A percentile compares a stretch with the other conserved stretches of the same genome.
phyloP scores from a whole-genome alignment of 1,139 yeast genomes.

The Yarrowia galli region DNA sequence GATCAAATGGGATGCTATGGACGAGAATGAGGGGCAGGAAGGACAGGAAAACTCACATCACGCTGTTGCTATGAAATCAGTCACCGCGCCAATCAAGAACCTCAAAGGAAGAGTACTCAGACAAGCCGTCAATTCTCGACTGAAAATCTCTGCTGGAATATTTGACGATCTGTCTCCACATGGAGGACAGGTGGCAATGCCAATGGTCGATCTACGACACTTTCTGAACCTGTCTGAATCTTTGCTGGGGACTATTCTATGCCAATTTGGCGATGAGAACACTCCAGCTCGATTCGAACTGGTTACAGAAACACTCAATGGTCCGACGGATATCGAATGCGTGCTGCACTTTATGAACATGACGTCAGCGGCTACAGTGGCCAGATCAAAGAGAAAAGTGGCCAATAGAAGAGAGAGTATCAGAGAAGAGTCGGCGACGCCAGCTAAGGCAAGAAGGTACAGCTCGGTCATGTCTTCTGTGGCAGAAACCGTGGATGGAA shows the following conservation, averaged over 20 bases:
- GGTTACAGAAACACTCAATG: conserved; percentile 10
- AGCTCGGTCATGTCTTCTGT: neutral
- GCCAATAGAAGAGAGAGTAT: neutral
- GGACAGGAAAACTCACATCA: neutral
- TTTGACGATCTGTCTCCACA: conserved; percentile 6
- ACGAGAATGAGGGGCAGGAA: neutral
- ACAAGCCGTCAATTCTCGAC: conserved; percentile 4
- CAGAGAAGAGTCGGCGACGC: neutral
- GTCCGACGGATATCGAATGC: conserved; percentile 14
- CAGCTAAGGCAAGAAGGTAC: neutral
- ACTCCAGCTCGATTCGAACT: conserved; percentile 15
- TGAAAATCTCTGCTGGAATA: conserved; percentile 1
- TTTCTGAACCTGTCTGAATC: conserved; percentile 24
- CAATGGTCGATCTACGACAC: conserved; percentile 9
- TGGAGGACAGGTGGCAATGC: conserved; percentile 22
- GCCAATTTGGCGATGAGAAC: conserved; percentile 33
- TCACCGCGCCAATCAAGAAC: conserved; percentile 20
- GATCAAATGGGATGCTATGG: conserved; percentile 21
- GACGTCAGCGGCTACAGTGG: conserved; percentile 8
- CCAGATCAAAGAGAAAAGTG: neutral
- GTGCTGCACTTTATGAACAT: conserved; percentile 31
- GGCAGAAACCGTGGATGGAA: neutral
- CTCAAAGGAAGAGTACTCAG: neutral
- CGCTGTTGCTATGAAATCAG: conserved; percentile 19
- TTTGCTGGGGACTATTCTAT: conserved; percentile 1